These are phyloP conservation scores for Thymus quinquecostatus DNA, from an alignment of 257 asterid species.

Conservation along the genomic window DNA sequence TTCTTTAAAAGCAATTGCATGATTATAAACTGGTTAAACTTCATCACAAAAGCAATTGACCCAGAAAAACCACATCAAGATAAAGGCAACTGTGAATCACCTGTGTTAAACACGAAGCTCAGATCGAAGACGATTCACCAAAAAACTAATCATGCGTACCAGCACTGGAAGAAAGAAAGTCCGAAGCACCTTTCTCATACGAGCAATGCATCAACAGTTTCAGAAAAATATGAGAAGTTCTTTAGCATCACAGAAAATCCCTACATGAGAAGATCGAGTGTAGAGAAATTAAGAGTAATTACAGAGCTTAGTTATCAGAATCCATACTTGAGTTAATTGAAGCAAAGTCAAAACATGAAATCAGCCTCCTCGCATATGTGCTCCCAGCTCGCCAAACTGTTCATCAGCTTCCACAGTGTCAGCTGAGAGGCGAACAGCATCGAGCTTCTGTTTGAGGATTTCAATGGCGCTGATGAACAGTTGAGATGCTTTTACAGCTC, in stretches of 20 bases:
- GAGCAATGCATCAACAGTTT: background rate
- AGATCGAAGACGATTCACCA: background rate
- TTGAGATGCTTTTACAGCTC: conserved; percentile 88
- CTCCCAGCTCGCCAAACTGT: conserved; percentile 97
- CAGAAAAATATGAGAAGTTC: conserved; percentile 6
- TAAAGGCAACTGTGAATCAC: background rate
- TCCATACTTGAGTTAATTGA: conserved; percentile 25
- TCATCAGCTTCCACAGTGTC: conserved; percentile 99
- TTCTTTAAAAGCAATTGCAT: too few species aligned
- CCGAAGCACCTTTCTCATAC: background rate
- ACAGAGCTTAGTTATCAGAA: conserved; percentile 27
- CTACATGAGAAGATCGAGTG: conserved; percentile 20
- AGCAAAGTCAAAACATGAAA: conserved; percentile 1
- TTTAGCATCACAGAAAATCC: conserved; percentile 19
- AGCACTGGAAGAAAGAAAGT: background rate
- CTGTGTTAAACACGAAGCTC: background rate
- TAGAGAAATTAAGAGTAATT: conserved; percentile 21
- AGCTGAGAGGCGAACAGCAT: conserved; percentile 91
- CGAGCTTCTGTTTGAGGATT: conserved; percentile 86
- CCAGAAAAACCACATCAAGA: background rate
- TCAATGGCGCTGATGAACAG: conserved; percentile 84
- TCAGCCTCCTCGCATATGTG: conserved; percentile 98
- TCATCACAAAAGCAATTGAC: background rate
- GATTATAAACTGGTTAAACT: too few species aligned
- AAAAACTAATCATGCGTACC: background rate